Evolutionary conservation across 768 basidiomycete genomes (phyloP).

Genomic region (Asterophora lycoperdoides): DNA sequence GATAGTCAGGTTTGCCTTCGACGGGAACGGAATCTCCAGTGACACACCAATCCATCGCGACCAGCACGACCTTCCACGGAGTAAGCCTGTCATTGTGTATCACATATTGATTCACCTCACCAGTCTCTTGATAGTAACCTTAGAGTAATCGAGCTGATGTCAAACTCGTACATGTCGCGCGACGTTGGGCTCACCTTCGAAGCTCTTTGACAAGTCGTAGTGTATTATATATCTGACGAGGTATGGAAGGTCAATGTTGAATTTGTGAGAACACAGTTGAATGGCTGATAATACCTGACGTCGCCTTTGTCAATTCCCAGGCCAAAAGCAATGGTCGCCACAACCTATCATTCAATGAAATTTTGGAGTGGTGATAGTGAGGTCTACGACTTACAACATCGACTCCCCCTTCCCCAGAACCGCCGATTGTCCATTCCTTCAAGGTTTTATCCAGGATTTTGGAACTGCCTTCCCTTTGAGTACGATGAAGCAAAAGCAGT

Average conservation of each 20-base stretch:
- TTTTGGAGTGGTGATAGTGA: too few species aligned
- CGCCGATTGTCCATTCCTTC: conserved; percentile 52
- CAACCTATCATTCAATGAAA: conserved; percentile 40
- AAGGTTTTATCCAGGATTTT: conserved; percentile 56
- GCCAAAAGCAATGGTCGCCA: conserved; percentile 81
- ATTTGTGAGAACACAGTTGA: not conserved
- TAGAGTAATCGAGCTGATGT: conserved; percentile 1
- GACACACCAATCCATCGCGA: conserved; percentile 63
- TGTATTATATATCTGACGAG: conserved; percentile 66
- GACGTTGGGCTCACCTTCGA: conserved; percentile 54
- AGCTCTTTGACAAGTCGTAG: conserved; percentile 77
- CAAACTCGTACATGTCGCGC: not conserved
- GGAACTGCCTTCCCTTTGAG: conserved; percentile 28
- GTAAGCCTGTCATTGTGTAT: not conserved
- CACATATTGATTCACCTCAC: conserved; percentile 29
- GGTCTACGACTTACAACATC: conserved; percentile 49
- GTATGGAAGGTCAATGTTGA: not conserved
- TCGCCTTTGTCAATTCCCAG: conserved; percentile 84
- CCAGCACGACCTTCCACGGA: conserved; percentile 64
- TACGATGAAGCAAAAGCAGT: not conserved
- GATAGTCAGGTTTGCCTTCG: not conserved
- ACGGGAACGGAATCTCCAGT: not conserved
- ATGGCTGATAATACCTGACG: conserved; percentile 44
- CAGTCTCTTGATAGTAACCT: conserved; percentile 90
- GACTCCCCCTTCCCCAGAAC: conserved; percentile 46